Base-by-base conservation (phyloP, 805 yeast species). In the Candida multigemmis region DNA sequence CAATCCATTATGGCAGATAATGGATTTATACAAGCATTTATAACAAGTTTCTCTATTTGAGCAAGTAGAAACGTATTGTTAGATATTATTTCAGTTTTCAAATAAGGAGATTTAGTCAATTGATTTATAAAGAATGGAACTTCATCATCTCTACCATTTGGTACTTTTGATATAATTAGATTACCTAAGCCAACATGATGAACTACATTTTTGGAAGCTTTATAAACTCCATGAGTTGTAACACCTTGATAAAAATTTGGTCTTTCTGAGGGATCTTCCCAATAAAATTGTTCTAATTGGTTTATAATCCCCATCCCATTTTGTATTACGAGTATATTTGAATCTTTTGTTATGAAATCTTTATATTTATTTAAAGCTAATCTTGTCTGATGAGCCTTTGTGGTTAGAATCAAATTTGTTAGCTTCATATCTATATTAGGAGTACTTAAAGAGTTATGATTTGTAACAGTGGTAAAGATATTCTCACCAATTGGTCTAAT, bases 1-100 rank as follows among this genome's bases (percentile, higher is more conserved):
- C 91, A 80, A 48, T 83, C 80, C 14, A 82, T 53, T 13, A 85
- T 56, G 0, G 95, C 79, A 0, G 96, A 81, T 16, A 80, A 56
- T 0, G 96, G 81, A 44, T 91, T 89, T 37, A 89, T 76, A 43
- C 91, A 82, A 1, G 83, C 68, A 45, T 91, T 91, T 12, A 81
- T 76, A 23, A 80, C 61, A 31, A 89, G 68, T 49, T 89, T 91
- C 40, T 76, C 78, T 38, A 77, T 57, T 51, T 84, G 94, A 12
- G 46, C 46, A 2, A 74, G 68, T 16, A 72, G 39, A 19, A 76
- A 48, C 14, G 64, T 16, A 10, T 28, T 16, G 12, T 26, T 23
- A 4, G 19, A 12, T 3, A 31, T 12, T 12, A 12, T 20, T 12
- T 17, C 19, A 2, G 32, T 30, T 13, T 29, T 28, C 2, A 36